phyloP scores from a whole-genome alignment of 1,284 basidiomycete species.

The Tetrapyrgos nigripes region DNA sequence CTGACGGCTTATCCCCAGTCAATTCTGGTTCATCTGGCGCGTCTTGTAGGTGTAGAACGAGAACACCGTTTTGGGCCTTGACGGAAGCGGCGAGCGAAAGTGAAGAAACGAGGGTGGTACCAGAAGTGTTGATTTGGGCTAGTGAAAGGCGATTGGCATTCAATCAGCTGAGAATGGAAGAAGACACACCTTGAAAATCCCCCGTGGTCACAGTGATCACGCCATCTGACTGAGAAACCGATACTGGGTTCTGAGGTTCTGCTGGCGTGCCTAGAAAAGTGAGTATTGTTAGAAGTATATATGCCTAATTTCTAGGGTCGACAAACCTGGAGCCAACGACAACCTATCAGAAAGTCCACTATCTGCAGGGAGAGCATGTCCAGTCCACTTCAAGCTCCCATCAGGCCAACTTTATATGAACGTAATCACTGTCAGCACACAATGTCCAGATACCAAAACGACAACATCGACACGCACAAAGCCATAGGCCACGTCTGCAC shows the following conservation, averaged over 20 bases:
- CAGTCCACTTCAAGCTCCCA: conserved; percentile 50
- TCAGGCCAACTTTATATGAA: conserved; percentile 45
- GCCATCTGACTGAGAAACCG: conserved; percentile 32
- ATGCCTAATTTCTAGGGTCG: not conserved
- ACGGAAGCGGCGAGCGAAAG: conserved; percentile 35
- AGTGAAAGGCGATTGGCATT: not conserved
- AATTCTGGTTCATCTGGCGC: conserved; percentile 40
- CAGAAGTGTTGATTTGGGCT: conserved; percentile 43
- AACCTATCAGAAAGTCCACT: conserved; percentile 31
- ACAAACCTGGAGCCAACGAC: conserved; percentile 29
- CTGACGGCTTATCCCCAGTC: conserved; percentile 33
- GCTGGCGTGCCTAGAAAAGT: conserved; percentile 33
- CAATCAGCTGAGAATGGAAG: not conserved
- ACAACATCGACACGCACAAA: conserved; percentile 33
- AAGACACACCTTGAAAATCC: conserved; percentile 37
- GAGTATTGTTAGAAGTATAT: not conserved
- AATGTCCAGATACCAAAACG: conserved; percentile 2
- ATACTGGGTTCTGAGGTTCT: conserved; percentile 42
- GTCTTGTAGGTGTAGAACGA: conserved; percentile 43
- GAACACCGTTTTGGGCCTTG: conserved; percentile 37
- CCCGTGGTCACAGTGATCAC: conserved; percentile 43
- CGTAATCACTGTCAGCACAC: not conserved
- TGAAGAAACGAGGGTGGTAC: conserved; percentile 39
- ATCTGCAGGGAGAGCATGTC: conserved; percentile 42
- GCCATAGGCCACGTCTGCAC: conserved; percentile 49